These are phyloP conservation scores for Lipomyces japonicus DNA, from an alignment of 805 yeast genomes.

Conservation along the genomic window DNA sequence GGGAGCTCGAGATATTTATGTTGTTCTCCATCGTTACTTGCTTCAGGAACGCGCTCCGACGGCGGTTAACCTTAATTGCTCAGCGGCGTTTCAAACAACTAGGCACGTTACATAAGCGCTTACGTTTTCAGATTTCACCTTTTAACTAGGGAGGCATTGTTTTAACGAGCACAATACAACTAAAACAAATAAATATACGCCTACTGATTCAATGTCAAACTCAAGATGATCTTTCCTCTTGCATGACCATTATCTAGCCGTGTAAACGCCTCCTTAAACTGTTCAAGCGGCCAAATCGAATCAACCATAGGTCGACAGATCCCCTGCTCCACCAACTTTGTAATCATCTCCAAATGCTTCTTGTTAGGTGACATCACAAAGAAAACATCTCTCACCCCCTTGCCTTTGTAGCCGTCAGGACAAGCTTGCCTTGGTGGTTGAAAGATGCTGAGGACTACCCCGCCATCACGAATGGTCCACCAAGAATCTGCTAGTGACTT, in stretches of 20 bases:
- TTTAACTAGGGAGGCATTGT: too few species aligned
- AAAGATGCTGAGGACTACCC: constrained; percentile 1
- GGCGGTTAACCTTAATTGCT: too few species aligned
- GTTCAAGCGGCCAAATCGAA: not conserved
- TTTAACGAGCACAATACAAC: too few species aligned
- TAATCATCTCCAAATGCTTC: constrained; percentile 3
- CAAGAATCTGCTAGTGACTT: constrained; percentile 2
- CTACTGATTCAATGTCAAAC: too few species aligned
- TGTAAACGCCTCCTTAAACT: constrained; percentile 3
- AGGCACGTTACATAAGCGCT: too few species aligned
- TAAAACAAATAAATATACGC: too few species aligned
- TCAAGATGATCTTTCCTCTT: constrained; percentile 4
- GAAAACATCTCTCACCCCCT: not conserved
- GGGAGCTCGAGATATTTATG: too few species aligned
- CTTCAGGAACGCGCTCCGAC: too few species aligned
- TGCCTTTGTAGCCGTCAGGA: not conserved
- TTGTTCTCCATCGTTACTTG: too few species aligned
- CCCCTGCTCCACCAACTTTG: constrained; percentile 1
- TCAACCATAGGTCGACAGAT: not conserved
- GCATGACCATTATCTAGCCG: not conserved
- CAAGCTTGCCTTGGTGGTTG: not conserved
- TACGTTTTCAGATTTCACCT: too few species aligned
- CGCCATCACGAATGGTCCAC: constrained; percentile 1
- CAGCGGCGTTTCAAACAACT: too few species aligned
- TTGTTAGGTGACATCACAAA: not conserved